phyloP scores from a whole-genome alignment of 768 basidiomycete species.

The Mycena sanguinolenta region DNA sequence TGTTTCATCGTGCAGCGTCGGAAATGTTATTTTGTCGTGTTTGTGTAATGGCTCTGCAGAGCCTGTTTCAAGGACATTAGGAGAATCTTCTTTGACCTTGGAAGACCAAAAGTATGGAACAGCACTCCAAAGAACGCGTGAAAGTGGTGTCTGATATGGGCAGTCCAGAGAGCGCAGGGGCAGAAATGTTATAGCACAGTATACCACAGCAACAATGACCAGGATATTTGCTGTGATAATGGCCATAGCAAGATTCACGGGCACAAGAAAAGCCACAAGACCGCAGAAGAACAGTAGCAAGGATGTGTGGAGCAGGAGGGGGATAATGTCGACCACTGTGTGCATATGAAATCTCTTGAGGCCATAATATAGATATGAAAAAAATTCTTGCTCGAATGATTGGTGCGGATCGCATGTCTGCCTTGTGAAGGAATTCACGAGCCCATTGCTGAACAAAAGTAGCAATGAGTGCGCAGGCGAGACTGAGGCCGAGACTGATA shows the following conservation, averaged over 20 bases:
- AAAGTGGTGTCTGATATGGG: conserved; percentile 1
- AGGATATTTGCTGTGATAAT: neutral
- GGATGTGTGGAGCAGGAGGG: neutral
- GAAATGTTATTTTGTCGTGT: no score
- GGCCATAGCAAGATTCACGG: neutral
- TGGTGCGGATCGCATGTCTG: no score
- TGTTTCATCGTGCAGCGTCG: neutral
- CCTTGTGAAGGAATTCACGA: no score
- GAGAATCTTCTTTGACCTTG: no score
- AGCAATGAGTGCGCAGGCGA: neutral
- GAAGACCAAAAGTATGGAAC: no score
- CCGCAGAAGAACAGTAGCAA: neutral
- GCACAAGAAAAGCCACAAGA: neutral
- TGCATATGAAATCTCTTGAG: no score
- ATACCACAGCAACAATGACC: neutral
- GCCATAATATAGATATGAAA: no score
- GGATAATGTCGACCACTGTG: conserved; percentile 1
- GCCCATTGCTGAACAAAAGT: neutral
- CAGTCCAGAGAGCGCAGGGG: neutral
- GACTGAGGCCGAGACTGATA: neutral
- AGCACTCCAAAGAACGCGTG: neutral
- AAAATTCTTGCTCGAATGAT: no score
- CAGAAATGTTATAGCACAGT: neutral
- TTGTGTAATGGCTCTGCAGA: no score
- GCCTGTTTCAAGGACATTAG: neutral